Base-by-base conservation (phyloP, 805 yeast genomes). In the Ogataea corticis region DNA sequence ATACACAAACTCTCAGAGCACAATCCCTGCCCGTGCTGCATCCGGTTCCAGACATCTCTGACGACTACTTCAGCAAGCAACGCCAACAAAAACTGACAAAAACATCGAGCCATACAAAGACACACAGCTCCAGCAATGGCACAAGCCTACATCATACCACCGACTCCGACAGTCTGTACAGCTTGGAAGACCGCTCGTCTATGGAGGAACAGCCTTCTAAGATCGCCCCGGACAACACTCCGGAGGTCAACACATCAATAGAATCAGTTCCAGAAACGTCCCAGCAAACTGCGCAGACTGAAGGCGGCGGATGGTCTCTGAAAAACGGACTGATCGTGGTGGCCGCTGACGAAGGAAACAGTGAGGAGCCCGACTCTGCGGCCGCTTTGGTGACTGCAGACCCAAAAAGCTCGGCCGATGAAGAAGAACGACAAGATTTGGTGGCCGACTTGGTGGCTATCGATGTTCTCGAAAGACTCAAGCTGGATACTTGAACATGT, bases 41-140 rank as follows among this genome's bases (percentile, higher is more conserved):
- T 7, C 50, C 42, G n/a, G 33, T 45, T 5, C 33, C 46, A 4
- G 63, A 59, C 48, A 54, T 59, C 9, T 52, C 59, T 7, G 63
- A 59, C 35, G 60, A 57, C 18, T 59, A 59, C 31, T 59, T 59
- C 44, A 50, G 43, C 31, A 56, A 48, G 29, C 56, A 54, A n/a
- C 50, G 44, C 25, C 37, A 34, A 19, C 38, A 46, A 29, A 37
- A 29, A 13, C 4, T 28, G 31, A 28, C 31, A n/a, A 28, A 13
- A n/a, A 7, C 31, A 4, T 11, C 14, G 6, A 28, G 31, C 11
- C 31, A 28, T 6, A 28, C 31, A n/a, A 7, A n/a, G 13, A 11
- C 31, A 11, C 13, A 28, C 13, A 11, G 11, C 31, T n/a, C 14
- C 31, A n/a, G 31, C 5, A 40, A 17, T 13, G 31, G 31, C 13